Evolutionary conservation across 257 asterid species (phyloP), one percentile per base, ranked within the genome.

Genomic region (Solanum chilense): DNA sequence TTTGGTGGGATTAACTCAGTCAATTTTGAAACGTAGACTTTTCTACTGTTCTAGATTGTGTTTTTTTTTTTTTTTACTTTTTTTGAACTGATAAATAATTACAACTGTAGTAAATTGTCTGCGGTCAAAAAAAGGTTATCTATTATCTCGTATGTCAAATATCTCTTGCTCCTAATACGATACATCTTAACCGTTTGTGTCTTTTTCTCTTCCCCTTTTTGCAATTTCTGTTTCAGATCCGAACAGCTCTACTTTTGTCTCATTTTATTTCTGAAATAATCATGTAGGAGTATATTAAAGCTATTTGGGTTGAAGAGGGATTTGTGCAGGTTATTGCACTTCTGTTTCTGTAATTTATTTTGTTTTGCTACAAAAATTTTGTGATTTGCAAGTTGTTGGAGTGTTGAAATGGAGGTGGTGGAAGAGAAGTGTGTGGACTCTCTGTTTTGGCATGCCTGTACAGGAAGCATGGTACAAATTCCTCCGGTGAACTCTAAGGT

Each of bases 371-470:
- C 56, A 42, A 25, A 41, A 25, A 41, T 37, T 41, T n/a, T 20
- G 49, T 12, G 3, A 41, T 23, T 41, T 41, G 58, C 29, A 75
- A 41, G 44, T 41, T 52, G 62, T 18, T 16, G 62, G 62, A 18
- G 62, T 52, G 62, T 14, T 56, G 18, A 27, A 80, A 42, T 42
- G 92, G 78, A 83, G 87, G 92, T 85, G 66, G 88, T 78, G 86
- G 86, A 83, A 83, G 94, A 90, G 77, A 94, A 82, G 44, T 62
- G 87, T 85, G 84, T 93, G 90, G 95, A 94, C 81, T 86, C 94
- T 47, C 94, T 92, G 92, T 89, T 93, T 64, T 94, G 97, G 97
- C 93, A 93, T 45, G 96, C 95, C 14, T 94, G 96, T 73, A 96
- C 97, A 0, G 97, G 96, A 13, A 91, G 91, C 7, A 94, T 93